Percentiles rank a stretch among this genome's conserved stretches.
These are phyloP conservation scores for Gloeopeniophorella convolvens DNA, from an alignment of 768 basidiomycete species.

Conservation along the genomic window DNA sequence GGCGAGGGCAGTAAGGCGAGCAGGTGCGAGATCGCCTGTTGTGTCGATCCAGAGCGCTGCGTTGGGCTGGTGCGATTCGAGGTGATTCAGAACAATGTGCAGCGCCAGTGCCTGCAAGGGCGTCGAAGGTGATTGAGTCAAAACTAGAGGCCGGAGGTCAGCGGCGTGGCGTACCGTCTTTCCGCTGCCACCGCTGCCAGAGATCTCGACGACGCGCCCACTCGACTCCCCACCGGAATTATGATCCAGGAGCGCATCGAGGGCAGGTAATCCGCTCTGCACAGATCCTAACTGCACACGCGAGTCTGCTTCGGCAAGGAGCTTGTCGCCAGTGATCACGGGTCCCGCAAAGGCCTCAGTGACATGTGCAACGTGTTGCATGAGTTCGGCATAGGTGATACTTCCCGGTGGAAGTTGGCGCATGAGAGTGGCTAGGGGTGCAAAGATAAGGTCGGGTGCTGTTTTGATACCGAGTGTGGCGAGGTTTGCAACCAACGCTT, in stretches of 20 bases:
- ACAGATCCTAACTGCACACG: slow-evolving; percentile 25
- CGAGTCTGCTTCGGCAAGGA: slow-evolving; percentile 24
- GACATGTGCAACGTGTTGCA: slow-evolving; percentile 10
- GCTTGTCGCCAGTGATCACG: slow-evolving; percentile 27
- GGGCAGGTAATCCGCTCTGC: slow-evolving; percentile 35
- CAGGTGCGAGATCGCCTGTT: slow-evolving; percentile 55
- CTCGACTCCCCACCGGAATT: slow-evolving; percentile 31
- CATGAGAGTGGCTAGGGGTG: slow-evolving; percentile 2
- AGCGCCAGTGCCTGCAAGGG: slow-evolving; percentile 49
- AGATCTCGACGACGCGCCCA: slow-evolving; percentile 56
- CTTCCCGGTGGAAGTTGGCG: slow-evolving; percentile 13
- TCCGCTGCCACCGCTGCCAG: slow-evolving; percentile 57
- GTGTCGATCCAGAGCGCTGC: slow-evolving; percentile 68
- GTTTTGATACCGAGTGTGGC: slow-evolving; percentile 14
- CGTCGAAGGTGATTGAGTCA: slow-evolving; percentile 2
- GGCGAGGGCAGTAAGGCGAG: slow-evolving; percentile 35
- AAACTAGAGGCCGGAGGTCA: too few relatives aligned
- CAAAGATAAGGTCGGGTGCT: slow-evolving; percentile 13
- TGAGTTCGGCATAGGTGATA: slow-evolving; percentile 14
- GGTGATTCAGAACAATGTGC: slow-evolving; percentile 50
- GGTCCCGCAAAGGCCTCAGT: slow-evolving; percentile 2
- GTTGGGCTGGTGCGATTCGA: slow-evolving; percentile 33
- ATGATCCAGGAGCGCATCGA: slow-evolving; percentile 49
- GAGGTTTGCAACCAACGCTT: slow-evolving; percentile 8
- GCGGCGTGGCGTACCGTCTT: slow-evolving; percentile 63